phyloP scores from a whole-genome alignment of 2,329 filamentous ascomycete species.

The Aureobasidium uvarum region DNA sequence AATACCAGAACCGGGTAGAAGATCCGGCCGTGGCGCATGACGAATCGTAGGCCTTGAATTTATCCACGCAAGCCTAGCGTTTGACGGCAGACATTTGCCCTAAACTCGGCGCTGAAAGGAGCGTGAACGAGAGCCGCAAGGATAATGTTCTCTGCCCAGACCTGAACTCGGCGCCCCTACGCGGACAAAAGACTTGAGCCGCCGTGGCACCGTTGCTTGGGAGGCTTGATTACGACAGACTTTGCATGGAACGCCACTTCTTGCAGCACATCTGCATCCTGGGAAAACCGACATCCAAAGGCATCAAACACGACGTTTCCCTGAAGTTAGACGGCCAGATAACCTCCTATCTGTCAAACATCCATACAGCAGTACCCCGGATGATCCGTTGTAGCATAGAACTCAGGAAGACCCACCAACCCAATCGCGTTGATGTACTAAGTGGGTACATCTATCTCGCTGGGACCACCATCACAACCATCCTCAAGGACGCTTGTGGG shows the following conservation, averaged over 20 bases:
- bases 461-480: slow-evolving; percentile 3
- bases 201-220: slow-evolving; percentile 11
- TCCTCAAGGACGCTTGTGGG: slow-evolving; percentile 8
- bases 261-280: not conserved
- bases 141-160: not conserved
- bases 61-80: not conserved
- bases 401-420: not conserved
- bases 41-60: not conserved
- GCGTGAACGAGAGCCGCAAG: not conserved
- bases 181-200: slow-evolving; percentile 6
- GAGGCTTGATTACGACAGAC: slow-evolving; percentile 12
- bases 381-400: not conserved
- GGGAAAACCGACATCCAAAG: not conserved
- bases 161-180: not conserved
- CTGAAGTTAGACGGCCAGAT: not conserved
- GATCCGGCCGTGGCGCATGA: not conserved
- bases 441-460: slow-evolving; percentile 16
- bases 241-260: slow-evolving; percentile 3
- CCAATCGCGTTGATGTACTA: slow-evolving; percentile 3
- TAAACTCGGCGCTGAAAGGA: not conserved
- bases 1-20: not conserved
- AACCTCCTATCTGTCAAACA: slow-evolving; percentile 10
- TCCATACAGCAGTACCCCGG: slow-evolving; percentile 11
- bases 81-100: not conserved
- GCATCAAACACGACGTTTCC: not conserved